These are phyloP conservation scores for Candida schatavii DNA, from an alignment of 805 yeast species.

Conservation along the genomic window DNA sequence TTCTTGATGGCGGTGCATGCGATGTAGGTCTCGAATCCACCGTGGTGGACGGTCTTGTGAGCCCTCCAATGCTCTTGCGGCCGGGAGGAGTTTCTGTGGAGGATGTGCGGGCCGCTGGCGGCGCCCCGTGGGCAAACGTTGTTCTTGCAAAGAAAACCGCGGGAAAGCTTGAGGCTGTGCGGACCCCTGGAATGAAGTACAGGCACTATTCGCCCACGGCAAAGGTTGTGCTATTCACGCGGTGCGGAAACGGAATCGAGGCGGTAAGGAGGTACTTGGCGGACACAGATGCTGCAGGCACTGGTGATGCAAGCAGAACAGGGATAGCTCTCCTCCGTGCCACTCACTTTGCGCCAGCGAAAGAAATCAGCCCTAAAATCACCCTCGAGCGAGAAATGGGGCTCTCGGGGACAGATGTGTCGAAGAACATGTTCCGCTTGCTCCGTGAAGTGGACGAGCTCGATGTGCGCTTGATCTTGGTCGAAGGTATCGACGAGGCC, in stretches of 20 bases:
- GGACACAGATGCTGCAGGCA: conserved; percentile 6
- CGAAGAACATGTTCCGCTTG: conserved; percentile 68
- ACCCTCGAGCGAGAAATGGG: conserved; percentile 42
- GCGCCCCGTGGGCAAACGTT: conserved; percentile 62
- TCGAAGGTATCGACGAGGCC: conserved; percentile 75
- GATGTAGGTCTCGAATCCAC: conserved; percentile 91
- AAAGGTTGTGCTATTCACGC: conserved; percentile 63
- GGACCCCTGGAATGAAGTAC: conserved; percentile 98
- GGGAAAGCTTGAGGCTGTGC: conserved; percentile 62
- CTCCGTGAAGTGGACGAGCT: conserved; percentile 74
- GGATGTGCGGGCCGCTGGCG: conserved; percentile 64
- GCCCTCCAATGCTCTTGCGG: conserved; percentile 83
- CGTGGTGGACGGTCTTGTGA: conserved; percentile 83
- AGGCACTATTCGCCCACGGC: conserved; percentile 93
- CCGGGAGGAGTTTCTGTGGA: conserved; percentile 94
- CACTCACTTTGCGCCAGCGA: conserved; percentile 27
- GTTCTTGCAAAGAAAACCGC: conserved; percentile 65
- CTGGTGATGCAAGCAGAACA: conserved; percentile 7
- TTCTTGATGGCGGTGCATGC: conserved; percentile 89
- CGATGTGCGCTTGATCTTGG: conserved; percentile 68
- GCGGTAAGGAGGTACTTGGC: conserved; percentile 28
- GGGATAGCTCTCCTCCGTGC: conserved; percentile 55
- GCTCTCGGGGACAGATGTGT: conserved; percentile 54
- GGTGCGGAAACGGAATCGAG: conserved; percentile 42
- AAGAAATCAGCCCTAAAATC: conserved; percentile 13